phyloP scores from a whole-genome alignment of 495 filamentous ascomycete genomes.

The Penicillium diatomitis region DNA sequence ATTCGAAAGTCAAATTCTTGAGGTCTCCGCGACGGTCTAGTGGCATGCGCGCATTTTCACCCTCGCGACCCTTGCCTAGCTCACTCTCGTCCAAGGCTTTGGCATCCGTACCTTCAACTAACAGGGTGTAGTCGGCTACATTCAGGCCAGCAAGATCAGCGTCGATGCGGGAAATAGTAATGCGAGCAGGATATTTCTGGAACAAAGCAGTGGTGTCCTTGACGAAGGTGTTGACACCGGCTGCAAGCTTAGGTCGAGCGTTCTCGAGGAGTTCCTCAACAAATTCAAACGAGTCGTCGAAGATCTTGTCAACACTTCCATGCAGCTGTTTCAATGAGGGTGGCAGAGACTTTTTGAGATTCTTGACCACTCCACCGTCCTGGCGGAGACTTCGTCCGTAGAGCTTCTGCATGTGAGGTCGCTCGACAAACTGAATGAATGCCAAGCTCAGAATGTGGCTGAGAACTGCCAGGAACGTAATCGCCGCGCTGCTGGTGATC shows the following conservation, averaged over 20 bases:
- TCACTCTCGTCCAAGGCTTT: slow-evolving; percentile 42
- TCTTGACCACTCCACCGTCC: slow-evolving; percentile 86
- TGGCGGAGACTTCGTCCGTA: slow-evolving; percentile 77
- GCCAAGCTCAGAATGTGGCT: slow-evolving; percentile 76
- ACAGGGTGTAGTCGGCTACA: slow-evolving; percentile 69
- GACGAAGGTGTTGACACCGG: slow-evolving; percentile 77
- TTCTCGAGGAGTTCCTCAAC: slow-evolving; percentile 85
- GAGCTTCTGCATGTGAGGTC: slow-evolving; percentile 97
- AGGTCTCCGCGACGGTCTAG: slow-evolving; percentile 47
- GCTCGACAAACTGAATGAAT: slow-evolving; percentile 90
- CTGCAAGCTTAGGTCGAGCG: slow-evolving; percentile 78
- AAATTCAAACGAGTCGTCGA: slow-evolving; percentile 75
- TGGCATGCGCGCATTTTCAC: slow-evolving; percentile 38
- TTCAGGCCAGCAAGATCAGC: slow-evolving; percentile 80
- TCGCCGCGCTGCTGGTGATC: slow-evolving; percentile 75
- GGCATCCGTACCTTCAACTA: slow-evolving; percentile 57
- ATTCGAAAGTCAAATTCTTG: slow-evolving; percentile 72
- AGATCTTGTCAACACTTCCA: slow-evolving; percentile 76
- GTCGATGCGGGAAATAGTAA: slow-evolving; percentile 74
- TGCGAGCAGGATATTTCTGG: slow-evolving; percentile 78
- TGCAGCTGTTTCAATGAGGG: slow-evolving; percentile 68
- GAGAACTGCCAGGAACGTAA: slow-evolving; percentile 75
- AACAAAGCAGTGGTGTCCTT: slow-evolving; percentile 83
- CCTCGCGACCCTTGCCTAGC: slow-evolving; percentile 39
- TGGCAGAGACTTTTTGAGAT: slow-evolving; percentile 78